Base-by-base conservation (phyloP, 805 yeast species). In the Saitoella complicata region DNA sequence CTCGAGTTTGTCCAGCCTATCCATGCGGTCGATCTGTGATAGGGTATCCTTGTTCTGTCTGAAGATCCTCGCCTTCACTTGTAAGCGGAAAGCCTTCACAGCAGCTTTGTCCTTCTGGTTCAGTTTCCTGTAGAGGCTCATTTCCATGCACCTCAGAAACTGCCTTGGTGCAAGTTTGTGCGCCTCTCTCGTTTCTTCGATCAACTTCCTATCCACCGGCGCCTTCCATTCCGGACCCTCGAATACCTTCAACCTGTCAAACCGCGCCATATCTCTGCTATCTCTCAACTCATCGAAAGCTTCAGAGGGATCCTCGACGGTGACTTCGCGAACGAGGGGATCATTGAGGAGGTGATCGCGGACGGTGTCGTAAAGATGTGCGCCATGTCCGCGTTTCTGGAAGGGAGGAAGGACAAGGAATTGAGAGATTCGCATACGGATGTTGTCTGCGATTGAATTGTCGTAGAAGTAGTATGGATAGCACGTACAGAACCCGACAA, bases 241-340 rank as follows among this genome's bases (percentile, higher is more conserved):
- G 32, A 44, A 42, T 2, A 47, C 33, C 6, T 48, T 48, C n/a
- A 45, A 39, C 39, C 59, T 54, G 35, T 61, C 58, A 32, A 79
- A 58, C 52, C 78, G 63, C 46, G 64, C 61, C 51, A 85, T 65
- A 56, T 91, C 97, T 50, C 77, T 71, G 32, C 88, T 66, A 58
- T 91, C 96, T 47, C 98, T 70, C 52, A 91, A 65, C 56, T 83
- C 93, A 57, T 91, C 98, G 62, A 91, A 88, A 34, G 76, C 75
- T 57, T 86, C 95, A 56, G 80, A 82, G 2, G 97, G 97, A 58
- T 91, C 98, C 58, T 91, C 97, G 4, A 91, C 85, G 0, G 88
- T 84, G 37, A 91, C 70, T 53, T 87, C 94, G 33, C 64, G 61
- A 29, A 86, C 74, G 1, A 55, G 48, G 0, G 58, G 55, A 50